A percentile compares a stretch with the other conserved stretches of the same genome.
phyloP scores from a whole-genome alignment of 2,329 filamentous ascomycete species.

The Periconia sp. region DNA sequence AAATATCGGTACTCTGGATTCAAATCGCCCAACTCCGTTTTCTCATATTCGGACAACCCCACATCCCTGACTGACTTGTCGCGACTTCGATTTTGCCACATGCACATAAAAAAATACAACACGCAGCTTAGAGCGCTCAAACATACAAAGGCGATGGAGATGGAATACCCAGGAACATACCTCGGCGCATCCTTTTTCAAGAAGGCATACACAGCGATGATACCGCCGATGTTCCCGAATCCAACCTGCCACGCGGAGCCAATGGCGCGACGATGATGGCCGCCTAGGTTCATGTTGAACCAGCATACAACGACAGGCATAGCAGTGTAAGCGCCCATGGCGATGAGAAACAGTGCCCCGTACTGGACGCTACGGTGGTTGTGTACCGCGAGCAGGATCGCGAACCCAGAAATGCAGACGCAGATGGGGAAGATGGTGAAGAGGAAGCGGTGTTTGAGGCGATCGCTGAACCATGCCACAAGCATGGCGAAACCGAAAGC shows the following conservation, averaged over 20 bases:
- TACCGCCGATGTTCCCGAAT: slow-evolving; percentile 54
- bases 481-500: slow-evolving; percentile 80
- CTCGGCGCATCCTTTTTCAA: slow-evolving; percentile 62
- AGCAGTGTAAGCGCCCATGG: slow-evolving; percentile 78
- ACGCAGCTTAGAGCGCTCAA: slow-evolving; percentile 65
- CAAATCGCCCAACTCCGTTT: slow-evolving; percentile 62
- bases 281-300: slow-evolving; percentile 58
- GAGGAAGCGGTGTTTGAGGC: slow-evolving; percentile 68
- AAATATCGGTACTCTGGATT: slow-evolving; percentile 63
- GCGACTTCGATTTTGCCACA: slow-evolving; percentile 62
- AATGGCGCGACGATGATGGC: slow-evolving; percentile 53
- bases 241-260: slow-evolving; percentile 55
- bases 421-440: slow-evolving; percentile 71
- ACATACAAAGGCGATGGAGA: slow-evolving; percentile 73
- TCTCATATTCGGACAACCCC: slow-evolving; percentile 62
- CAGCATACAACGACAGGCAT: slow-evolving; percentile 76
- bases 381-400: slow-evolving; percentile 72
- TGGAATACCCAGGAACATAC: slow-evolving; percentile 74
- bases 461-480: slow-evolving; percentile 72
- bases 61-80: slow-evolving; percentile 51
- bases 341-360: slow-evolving; percentile 77
- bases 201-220: slow-evolving; percentile 56
- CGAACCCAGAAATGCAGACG: slow-evolving; percentile 73
- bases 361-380: slow-evolving; percentile 70
- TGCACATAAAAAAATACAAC: slow-evolving; percentile 62